Base-by-base conservation (phyloP, 2,329 filamentous ascomycete species). In the Colletotrichum graminicola region DNA sequence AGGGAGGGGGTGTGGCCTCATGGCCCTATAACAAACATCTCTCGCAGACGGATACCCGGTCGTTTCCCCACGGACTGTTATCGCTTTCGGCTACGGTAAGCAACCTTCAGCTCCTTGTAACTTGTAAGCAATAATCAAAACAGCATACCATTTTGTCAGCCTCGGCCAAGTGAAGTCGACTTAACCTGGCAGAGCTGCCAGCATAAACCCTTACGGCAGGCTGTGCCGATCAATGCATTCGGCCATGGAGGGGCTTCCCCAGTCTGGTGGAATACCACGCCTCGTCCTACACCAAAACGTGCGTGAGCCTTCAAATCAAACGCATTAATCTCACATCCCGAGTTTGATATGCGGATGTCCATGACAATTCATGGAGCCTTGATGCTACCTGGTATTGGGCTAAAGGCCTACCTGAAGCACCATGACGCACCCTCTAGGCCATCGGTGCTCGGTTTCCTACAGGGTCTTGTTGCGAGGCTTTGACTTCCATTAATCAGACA, bases 151-250 rank as follows among this genome's bases (percentile, higher is more conserved):
- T 69, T 69, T 60, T 64, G 65, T 64, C 65, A 63, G 69, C 69
- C 54, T 71, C 45, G 45, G 26, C 36, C 47, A 39, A 18, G 47
- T 62, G 57, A 47, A 56, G n/a, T 67, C 67, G 29, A 62, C 32
- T 68, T 29, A n/a, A 43, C 43, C 45, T 39, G 43, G 34, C 45
- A 14, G 21, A 23, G 14, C 18, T 60, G 54, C 23, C 54, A 55
- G 66, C 69, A 69, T 72, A 64, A 68, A 72, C 52, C 11, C 21
- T 43, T 43, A 47, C 66, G 66, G 69, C 47, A 66, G 54, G 55
- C 41, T 49, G 36, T 61, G 62, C 34, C 41, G 70, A 72, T 72
- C 60, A 72, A 71, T 72, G 66, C 69, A 72, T 56, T 61, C 29
- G 47, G 39, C 39, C 41, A 32, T 41, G 49, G 64, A 49, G 60